Percentiles rank a stretch among this genome's conserved stretches.
phyloP scores from a whole-genome alignment of 2,329 filamentous ascomycete genomes.

The Fusarium sp. region DNA sequence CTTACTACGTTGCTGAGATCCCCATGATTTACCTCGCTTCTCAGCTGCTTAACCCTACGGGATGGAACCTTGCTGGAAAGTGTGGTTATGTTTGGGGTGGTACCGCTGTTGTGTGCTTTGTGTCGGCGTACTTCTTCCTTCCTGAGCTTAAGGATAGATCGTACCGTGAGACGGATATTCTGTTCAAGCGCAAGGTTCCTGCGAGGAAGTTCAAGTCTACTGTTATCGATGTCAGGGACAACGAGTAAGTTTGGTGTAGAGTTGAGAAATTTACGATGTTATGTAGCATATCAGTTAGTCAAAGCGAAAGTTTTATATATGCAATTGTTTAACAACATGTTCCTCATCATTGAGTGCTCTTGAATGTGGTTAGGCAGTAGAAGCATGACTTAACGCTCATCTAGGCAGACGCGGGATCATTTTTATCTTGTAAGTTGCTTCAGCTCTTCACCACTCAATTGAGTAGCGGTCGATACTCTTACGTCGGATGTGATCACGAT shows the following conservation, averaged over 20 bases:
- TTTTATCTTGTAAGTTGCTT: not conserved
- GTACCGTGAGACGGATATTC: constrained; percentile 70
- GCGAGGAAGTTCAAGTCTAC: constrained; percentile 68
- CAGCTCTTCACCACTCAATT: accelerated
- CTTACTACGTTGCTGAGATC: constrained; percentile 73
- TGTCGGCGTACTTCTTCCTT: constrained; percentile 60
- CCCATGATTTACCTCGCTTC: constrained; percentile 72
- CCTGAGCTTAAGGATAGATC: constrained; percentile 68
- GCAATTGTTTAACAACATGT: not conserved
- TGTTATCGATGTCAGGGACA: constrained; percentile 66
- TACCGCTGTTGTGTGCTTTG: constrained; percentile 66
- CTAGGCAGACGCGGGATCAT: too few relatives aligned
- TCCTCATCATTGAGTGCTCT: accelerated
- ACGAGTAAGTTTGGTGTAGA: constrained; percentile 62
- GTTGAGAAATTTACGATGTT: not conserved
- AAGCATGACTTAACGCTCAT: too few relatives aligned
- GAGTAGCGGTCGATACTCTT: not conserved
- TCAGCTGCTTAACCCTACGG: constrained; percentile 68
- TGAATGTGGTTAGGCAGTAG: too few relatives aligned
- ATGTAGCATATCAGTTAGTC: not conserved
- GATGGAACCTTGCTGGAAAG: constrained; percentile 62
- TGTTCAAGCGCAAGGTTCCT: constrained; percentile 64
- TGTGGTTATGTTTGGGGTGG: constrained; percentile 70
- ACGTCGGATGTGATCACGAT: accelerated
- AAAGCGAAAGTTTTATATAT: not conserved